These are phyloP conservation scores for Aspergillus leporis DNA, from an alignment of 495 filamentous ascomycete genomes.

Conservation along the genomic window DNA sequence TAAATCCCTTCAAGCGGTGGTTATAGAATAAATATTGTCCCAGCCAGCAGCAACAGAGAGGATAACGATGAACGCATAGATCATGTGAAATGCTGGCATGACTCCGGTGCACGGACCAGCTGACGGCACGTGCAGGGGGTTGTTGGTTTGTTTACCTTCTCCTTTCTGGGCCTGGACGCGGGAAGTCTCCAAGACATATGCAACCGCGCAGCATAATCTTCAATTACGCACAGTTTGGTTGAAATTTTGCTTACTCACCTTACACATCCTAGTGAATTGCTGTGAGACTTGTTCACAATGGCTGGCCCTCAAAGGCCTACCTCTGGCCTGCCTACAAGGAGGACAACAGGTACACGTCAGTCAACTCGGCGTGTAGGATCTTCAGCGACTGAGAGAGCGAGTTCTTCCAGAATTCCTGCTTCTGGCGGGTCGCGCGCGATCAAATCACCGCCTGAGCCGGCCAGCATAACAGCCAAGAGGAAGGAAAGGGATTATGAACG, in stretches of 20 bases:
- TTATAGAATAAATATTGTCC: not conserved
- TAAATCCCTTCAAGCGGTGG: not conserved
- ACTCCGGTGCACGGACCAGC: slow-evolving; percentile 17
- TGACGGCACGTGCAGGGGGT: slow-evolving; percentile 20
- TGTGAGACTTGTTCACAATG: slow-evolving; percentile 38
- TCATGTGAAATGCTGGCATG: slow-evolving; percentile 42
- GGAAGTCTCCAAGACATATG: slow-evolving; percentile 12
- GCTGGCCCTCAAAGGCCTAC: slow-evolving; percentile 55
- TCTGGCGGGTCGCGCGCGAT: slow-evolving; percentile 41
- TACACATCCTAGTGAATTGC: not conserved
- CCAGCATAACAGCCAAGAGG: slow-evolving; percentile 60
- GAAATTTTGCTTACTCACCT: not conserved
- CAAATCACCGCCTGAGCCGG: slow-evolving; percentile 43
- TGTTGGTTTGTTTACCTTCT: slow-evolving; percentile 47
- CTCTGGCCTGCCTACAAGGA: slow-evolving; percentile 51
- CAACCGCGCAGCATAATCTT: not conserved
- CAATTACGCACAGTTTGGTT: not conserved
- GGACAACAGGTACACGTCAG: slow-evolving; percentile 57
- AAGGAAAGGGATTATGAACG: slow-evolving; percentile 82
- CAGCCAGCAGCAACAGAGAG: not conserved
- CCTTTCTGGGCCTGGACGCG: slow-evolving; percentile 27
- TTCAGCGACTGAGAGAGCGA: slow-evolving; percentile 40
- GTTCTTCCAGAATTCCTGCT: slow-evolving; percentile 52
- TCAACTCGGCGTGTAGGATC: slow-evolving; percentile 43
- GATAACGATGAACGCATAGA: slow-evolving; percentile 20